Base-by-base conservation (phyloP, 106 monocot species). In the Cymbidium sinense region DNA sequence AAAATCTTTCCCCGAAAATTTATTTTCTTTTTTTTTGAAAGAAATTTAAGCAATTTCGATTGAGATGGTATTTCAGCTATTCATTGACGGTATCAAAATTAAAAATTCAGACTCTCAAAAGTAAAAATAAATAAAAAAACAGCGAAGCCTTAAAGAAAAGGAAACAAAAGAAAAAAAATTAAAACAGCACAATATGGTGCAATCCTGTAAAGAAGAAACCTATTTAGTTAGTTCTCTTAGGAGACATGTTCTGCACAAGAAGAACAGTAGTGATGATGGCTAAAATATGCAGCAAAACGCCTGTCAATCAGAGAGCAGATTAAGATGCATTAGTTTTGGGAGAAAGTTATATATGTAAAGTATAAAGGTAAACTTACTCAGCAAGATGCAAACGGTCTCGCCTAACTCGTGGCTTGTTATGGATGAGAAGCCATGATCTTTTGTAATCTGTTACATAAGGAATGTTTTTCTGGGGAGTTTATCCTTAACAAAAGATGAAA, bases 161-260 rank as follows among this genome's bases (percentile, higher is more conserved):
- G 52, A 52, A 52, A 52, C 1, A 52, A 52, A 52, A 52, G 17
- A 13, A 52, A 52, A 52, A 52, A 52, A 12, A 13, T 10, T 52
- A 12, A 52, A 52, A 52, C 12, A 52, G 12, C 12, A 52, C 52
- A 20, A 52, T 52, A 52, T 18, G 20, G 3, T 0, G 52, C 52
- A 52, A 41, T 6, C 23, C 12, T 2, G 9, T 47, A 34, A 29
- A 62, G 23, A 62, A 27, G 61, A 25, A 10, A 2, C 61, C 0
- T 62, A 25, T 23, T 91, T 74, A 88, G 55, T 84, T 86, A 58
- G 82, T 81, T 83, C 93, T 88, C 75, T 83, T 90, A 9, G 88
- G 86, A 71, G 90, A 93, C 93, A 93, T 90, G 78, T 90, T 93
- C 12, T 88, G 86, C 39, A 88, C 80, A 39, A 93, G 85, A 52